Base-by-base conservation (phyloP, 2,329 filamentous ascomycete species). In the Colletotrichum karsti region DNA sequence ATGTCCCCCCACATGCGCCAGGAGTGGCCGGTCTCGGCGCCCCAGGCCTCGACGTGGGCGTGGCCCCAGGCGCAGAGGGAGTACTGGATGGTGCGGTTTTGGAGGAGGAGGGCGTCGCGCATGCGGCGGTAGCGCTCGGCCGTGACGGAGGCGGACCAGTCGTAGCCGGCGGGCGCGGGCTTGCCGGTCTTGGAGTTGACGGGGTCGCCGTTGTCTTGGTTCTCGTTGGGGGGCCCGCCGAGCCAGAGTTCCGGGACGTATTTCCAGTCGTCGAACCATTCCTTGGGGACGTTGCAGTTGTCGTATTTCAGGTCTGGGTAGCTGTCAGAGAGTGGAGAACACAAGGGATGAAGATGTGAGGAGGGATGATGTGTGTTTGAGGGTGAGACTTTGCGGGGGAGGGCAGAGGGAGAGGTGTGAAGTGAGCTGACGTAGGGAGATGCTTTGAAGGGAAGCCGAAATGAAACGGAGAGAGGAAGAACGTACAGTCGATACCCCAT, bases 401-500 rank as follows among this genome's bases (percentile, higher is more conserved):
- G 24, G 18, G 28, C 8, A 1, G 39, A 37, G 42, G 39, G 12
- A 41, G 33, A n/a, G 20, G 42, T 9, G n/a, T 9, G 6, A 24
- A n/a, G 18, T 41, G 12, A 20, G 1, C 9, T 7, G 35, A 48
- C 18, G 58, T 7, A 44, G 26, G 15, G 4, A 4, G n/a, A n/a
- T n/a, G n/a, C n/a, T n/a, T n/a, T n/a, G n/a, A 8, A 5, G 39
- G 33, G 33, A 35, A 35, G 33, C 33, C 10, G 33, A 35, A 13
- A 35, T 12, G 30, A 35, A 12, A 35, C 33, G 33, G 33, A 13
- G 33, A 42, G 39, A 51, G n/a, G n/a, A n/a, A n/a, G n/a, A 42
- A 75, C 81, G 75, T 64, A 82, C 79, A 90, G 72, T 89, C 87
- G 62, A 90, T 81, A 3, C 84, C 87, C 88, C 88, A 90, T 18